Base-by-base conservation (phyloP, 2,329 filamentous ascomycete species). In the Trichoderma semiorbis region DNA sequence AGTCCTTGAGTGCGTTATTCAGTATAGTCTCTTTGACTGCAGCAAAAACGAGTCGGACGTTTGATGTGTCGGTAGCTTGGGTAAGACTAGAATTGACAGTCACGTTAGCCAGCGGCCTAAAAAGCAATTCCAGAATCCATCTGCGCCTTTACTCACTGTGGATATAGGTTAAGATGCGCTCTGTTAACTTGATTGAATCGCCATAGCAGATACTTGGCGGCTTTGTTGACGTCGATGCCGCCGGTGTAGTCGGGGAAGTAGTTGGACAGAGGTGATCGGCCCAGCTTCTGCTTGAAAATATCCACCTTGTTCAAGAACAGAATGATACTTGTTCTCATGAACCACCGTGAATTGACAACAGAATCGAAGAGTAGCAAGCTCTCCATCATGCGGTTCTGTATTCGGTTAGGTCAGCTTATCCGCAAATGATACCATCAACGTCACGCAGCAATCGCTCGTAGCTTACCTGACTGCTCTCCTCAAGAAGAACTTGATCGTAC, bases 261-360 rank as follows among this genome's bases (percentile, higher is more conserved):
- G 80, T 95, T 97, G 77, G 91, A 93, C 60, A 99, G 83, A 0
- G 96, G 95, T 70, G 94, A 98, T 74, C 95, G 90, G 70, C 90
- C 90, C 32, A 99, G 90, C 82, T 99, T 99, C 79, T 94, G 92
- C 81, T 96, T 95, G 87, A 99, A 99, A 72, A 99, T 89, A 84
- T 99, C 96, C 76, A 99, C 96, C 82, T 99, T 99, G 86, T 99
- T 99, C 74, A 99, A 87, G 84, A 99, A 99, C 71, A 99, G 87
- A 79, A 99, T 98, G 79, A 99, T 99, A 80, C 95, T 98, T 14
- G 96, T 99, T 77, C 96, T 88, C 92, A 98, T 97, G 83, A 99
- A 99, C 96, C 96, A 99, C 77, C 96, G 88, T 36, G 96, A 98
- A 83, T 99, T 99, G 76, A 99, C 96, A 5, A 99, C 96, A 1